A percentile compares a stretch with the other conserved stretches of the same genome.
Conservation (phyloP, 306 rosid genomes). For the Gastrolobium bilobum region DNA sequence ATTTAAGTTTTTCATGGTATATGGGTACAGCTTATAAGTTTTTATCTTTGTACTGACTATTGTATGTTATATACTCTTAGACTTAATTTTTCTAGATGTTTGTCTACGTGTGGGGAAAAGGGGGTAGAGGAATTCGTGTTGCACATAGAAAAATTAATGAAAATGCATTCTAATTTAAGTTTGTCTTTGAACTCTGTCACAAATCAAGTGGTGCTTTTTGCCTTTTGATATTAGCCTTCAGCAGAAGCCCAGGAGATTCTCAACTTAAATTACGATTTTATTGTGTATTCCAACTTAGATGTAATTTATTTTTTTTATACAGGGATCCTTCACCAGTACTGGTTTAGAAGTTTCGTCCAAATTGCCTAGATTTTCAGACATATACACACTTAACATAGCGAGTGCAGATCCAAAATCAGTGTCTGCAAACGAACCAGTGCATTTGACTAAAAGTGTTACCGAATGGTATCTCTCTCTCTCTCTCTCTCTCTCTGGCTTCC, state of each 20-base stretch:
- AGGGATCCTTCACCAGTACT: slow-evolving; percentile 65
- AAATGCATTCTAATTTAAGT: background rate
- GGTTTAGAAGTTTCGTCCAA: slow-evolving; percentile 76
- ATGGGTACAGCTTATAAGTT: background rate
- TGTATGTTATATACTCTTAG: background rate
- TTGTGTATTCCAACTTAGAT: slow-evolving; percentile 24
- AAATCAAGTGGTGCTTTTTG: background rate
- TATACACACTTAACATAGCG: slow-evolving; percentile 66
- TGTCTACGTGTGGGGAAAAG: too few species aligned
- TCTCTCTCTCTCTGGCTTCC: too few species aligned
- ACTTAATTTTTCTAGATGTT: too few species aligned
- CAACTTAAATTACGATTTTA: background rate
- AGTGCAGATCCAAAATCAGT: slow-evolving; percentile 77
- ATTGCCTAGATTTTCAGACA: slow-evolving; percentile 71
- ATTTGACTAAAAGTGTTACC: slow-evolving; percentile 64
- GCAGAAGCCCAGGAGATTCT: slow-evolving; percentile 5
- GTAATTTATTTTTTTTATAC: slow-evolving; percentile 32
- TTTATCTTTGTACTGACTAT: background rate
- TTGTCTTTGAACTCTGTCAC: slow-evolving; percentile 24
- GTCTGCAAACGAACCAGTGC: slow-evolving; percentile 65
- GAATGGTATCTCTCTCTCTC: slow-evolving; percentile 54
- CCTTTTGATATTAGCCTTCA: slow-evolving; percentile 25
- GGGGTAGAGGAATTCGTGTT: too few species aligned
- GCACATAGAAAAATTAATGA: too few species aligned
- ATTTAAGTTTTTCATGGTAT: slow-evolving; percentile 14